Evolutionary conservation across 2,329 filamentous ascomycete species (phyloP), one percentile per base, ranked within the genome.

Genomic region (Paraphoma chrysanthemicola): DNA sequence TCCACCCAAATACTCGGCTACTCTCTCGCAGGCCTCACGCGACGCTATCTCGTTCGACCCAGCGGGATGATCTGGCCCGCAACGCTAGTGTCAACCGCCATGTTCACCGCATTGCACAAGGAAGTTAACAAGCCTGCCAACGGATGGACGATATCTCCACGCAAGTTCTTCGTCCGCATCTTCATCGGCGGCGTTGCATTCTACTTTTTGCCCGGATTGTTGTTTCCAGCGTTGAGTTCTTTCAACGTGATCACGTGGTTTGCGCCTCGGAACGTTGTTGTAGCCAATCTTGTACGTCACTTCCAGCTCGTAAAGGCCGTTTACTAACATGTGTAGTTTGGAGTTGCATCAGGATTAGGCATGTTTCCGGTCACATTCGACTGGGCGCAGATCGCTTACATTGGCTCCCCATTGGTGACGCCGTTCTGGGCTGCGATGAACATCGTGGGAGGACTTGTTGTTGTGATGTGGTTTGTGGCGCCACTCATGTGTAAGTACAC

Each of bases 11-110:
- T 95, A 29, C 80, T 96, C 33, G 92, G 92, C 12, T 96, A 96
- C 74, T 88, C 92, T 3, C 92, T 96, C 72, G 92, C 92, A 48
- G 92, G 92, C 1, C 81, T 96, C 43, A 91, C 91, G 1, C 84
- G 92, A 54, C 86, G 90, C 48, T 95, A 93, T 72, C 83, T 96
- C 4, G 92, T 96, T 29, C 87, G 91, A 28, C 92, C 92, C 0
- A 91, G 90, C 59, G 91, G 91, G 56, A 96, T 96, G 90, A 92
- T 96, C 46, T 96, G 92, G 92, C 92, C 92, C 1, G 90, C 90
- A 18, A 96, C 92, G 0, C 81, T 96, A 48, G 93, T 94, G 83
- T 94, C 92, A 17, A 92, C 91, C 0, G 89, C 92, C 67, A 93
- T 96, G 90, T 95, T 96, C 68, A 89, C 88, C 4, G 94, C 91